A percentile compares a stretch with the other conserved stretches of the same genome.
Conservation (phyloP, 2,329 filamentous ascomycete genomes). For the Gnomoniopsis sp. region DNA sequence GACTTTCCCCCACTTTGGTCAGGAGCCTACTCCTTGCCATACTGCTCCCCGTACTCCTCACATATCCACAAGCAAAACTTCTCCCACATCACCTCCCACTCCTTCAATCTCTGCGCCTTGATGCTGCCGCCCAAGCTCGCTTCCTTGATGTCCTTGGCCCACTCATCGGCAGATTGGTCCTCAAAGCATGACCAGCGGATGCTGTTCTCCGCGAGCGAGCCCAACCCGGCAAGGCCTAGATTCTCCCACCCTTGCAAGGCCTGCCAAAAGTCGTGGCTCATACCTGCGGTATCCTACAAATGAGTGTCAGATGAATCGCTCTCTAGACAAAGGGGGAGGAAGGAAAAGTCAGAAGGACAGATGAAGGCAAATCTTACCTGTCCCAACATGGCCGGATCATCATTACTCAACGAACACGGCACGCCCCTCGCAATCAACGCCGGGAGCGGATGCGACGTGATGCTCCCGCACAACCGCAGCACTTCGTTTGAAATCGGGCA, state of each 20-base stretch:
- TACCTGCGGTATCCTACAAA: slow-evolving; percentile 60
- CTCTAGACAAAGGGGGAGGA: not conserved
- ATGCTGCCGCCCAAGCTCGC: slow-evolving; percentile 68
- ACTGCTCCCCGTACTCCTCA: slow-evolving; percentile 69
- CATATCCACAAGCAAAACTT: slow-evolving; percentile 89
- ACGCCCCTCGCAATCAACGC: slow-evolving; percentile 83
- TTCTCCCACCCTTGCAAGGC: slow-evolving; percentile 89
- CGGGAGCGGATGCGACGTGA: slow-evolving; percentile 76
- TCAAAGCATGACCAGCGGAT: slow-evolving; percentile 88
- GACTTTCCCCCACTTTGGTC: not conserved
- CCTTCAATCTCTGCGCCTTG: slow-evolving; percentile 68
- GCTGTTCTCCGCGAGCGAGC: slow-evolving; percentile 86
- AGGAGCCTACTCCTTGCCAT: slow-evolving; percentile 31
- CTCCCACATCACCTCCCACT: slow-evolving; percentile 84
- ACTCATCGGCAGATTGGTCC: slow-evolving; percentile 68
- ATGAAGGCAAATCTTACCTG: slow-evolving; percentile 38
- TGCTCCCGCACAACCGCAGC: slow-evolving; percentile 71
- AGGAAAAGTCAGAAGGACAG: not conserved
- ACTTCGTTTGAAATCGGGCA: slow-evolving; percentile 92
- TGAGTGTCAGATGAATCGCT: no score
- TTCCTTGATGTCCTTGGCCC: slow-evolving; percentile 69
- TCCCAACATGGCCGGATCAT: slow-evolving; percentile 85
- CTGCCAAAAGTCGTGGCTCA: slow-evolving; percentile 95
- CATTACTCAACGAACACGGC: slow-evolving; percentile 79
- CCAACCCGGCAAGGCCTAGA: slow-evolving; percentile 81